These are phyloP conservation scores for Aurinia saxatilis DNA, from an alignment of 345 rosid species.

Conservation along the genomic window DNA sequence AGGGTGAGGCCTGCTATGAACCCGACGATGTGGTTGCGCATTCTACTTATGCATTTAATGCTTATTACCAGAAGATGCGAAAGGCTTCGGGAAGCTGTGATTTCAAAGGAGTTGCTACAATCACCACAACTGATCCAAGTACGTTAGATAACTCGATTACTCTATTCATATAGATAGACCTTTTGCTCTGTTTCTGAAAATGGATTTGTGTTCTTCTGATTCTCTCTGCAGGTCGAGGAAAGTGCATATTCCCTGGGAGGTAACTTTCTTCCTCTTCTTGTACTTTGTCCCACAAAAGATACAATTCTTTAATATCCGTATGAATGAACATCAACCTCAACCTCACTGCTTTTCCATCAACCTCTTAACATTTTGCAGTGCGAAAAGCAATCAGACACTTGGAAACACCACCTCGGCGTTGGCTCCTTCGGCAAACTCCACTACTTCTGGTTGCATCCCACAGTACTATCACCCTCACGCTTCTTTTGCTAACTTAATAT, in stretches of 20 bases:
- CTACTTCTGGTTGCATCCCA: conserved; percentile 45
- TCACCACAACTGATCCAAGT: conserved; percentile 94
- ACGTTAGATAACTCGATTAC: conserved; percentile 12
- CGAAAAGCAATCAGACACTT: conserved; percentile 58
- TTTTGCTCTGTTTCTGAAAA: conserved; percentile 1
- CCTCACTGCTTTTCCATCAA: background rate
- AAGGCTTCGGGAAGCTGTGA: conserved; percentile 84
- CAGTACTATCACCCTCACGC: conserved; percentile 19
- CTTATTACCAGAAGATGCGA: conserved; percentile 72
- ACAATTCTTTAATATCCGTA: background rate
- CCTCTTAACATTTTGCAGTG: too few relatives aligned
- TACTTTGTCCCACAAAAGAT: conserved; percentile 4
- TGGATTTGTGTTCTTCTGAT: background rate
- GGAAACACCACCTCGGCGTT: conserved; percentile 57
- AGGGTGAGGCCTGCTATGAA: conserved; percentile 77
- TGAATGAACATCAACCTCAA: background rate
- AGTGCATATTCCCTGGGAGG: conserved; percentile 77
- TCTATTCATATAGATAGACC: too few relatives aligned
- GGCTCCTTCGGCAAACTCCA: conserved; percentile 79
- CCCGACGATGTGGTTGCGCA: conserved; percentile 77
- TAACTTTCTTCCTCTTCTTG: conserved; percentile 18
- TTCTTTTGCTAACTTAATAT: conserved; percentile 43
- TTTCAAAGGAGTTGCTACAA: conserved; percentile 84
- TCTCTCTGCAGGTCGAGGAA: conserved; percentile 62
- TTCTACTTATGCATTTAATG: conserved; percentile 79